Percentiles rank a stretch among this genome's conserved stretches.
These are phyloP conservation scores for Fusarium nurragi DNA, from an alignment of 2,329 filamentous ascomycete genomes.

Conservation along the genomic window DNA sequence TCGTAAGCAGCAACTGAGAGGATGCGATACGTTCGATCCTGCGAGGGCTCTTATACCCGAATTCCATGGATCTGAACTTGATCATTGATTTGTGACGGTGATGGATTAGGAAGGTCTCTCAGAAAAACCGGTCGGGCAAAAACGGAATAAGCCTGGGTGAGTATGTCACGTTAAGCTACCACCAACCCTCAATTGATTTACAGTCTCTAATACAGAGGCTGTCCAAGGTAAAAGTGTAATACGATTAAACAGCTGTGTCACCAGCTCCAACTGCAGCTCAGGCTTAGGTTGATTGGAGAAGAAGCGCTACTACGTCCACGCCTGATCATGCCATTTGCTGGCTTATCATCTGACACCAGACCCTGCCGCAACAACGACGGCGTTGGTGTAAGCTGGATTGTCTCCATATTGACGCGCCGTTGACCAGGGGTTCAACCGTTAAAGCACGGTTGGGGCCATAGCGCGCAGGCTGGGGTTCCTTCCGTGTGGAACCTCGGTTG, in stretches of 20 bases:
- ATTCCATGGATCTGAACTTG: too few species aligned
- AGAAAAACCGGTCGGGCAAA: too few species aligned
- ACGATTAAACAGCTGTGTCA: not conserved
- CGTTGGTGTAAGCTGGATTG: not conserved
- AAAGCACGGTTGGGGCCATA: not conserved
- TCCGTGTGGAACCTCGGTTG: constrained; percentile 37
- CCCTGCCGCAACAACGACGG: not conserved
- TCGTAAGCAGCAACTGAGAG: too few species aligned
- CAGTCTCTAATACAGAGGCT: not conserved
- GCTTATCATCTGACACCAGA: not conserved
- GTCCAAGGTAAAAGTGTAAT: not conserved
- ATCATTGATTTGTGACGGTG: too few species aligned
- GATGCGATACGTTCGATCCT: too few species aligned
- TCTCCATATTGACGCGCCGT: not conserved
- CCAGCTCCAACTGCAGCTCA: not conserved
- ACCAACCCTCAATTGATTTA: not conserved
- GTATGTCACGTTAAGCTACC: too few species aligned
- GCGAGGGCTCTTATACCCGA: too few species aligned
- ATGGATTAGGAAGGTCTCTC: too few species aligned
- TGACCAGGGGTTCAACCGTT: not conserved
- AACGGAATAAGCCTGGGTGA: too few species aligned
- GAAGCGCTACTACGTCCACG: not conserved
- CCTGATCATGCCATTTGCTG: not conserved
- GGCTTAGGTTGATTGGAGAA: not conserved
- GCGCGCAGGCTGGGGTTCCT: not conserved